phyloP scores from a whole-genome alignment of 2,329 filamentous ascomycete species.

The Chrysosphaeria jannelii region DNA sequence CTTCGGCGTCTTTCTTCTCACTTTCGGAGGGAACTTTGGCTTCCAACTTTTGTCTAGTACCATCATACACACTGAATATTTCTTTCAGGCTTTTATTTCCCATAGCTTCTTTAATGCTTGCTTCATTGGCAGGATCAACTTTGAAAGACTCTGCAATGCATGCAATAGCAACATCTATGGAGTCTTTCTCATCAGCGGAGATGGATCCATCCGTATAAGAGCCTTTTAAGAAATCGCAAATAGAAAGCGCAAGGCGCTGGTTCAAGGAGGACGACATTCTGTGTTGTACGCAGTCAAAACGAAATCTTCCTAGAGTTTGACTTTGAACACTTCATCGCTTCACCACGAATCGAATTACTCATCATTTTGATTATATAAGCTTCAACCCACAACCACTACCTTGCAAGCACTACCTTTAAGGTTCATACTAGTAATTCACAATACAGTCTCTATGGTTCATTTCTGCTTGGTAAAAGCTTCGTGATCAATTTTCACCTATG shows the following conservation, averaged over 20 bases:
- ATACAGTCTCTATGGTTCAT: no score
- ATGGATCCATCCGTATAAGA: slow-evolving; percentile 75
- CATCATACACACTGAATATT: slow-evolving; percentile 90
- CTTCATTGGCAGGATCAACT: slow-evolving; percentile 54
- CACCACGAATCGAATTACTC: no score
- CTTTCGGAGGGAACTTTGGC: slow-evolving; percentile 7
- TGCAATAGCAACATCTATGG: slow-evolving; percentile 75
- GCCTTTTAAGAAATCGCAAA: slow-evolving; percentile 76
- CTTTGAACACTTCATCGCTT: no score
- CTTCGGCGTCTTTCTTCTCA: slow-evolving; percentile 55
- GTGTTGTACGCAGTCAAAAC: background rate
- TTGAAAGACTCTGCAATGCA: slow-evolving; percentile 92
- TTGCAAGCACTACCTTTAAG: no score
- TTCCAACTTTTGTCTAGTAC: no score
- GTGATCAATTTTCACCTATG: no score
- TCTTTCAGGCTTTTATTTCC: slow-evolving; percentile 65
- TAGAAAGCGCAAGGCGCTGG: slow-evolving; percentile 83
- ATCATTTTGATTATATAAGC: no score
- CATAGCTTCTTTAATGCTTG: slow-evolving; percentile 44
- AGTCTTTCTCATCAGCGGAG: slow-evolving; percentile 64
- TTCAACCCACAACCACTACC: no score
- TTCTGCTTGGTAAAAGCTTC: no score
- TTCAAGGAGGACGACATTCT: slow-evolving; percentile 17
- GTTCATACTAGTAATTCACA: no score
- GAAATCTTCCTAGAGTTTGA: no score